Conservation (phyloP, 176 grass and related monocot genomes). For the Elaeis guineensis region DNA sequence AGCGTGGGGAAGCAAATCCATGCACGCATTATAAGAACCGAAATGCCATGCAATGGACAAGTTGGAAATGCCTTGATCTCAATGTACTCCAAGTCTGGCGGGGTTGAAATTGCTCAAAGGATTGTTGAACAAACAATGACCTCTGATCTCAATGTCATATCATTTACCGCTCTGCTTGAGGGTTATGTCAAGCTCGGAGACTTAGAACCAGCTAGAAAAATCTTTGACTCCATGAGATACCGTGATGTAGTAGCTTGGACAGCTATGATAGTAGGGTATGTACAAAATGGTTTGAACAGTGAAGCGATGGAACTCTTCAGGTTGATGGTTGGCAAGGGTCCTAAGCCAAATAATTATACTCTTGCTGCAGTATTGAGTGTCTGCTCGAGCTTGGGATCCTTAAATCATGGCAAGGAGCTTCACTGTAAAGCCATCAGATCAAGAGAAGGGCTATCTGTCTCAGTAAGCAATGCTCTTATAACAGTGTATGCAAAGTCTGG, state of each 20-base stretch:
- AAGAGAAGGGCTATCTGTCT: slow-evolving; percentile 37
- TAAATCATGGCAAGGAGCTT: slow-evolving; percentile 82
- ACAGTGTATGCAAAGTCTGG: slow-evolving; percentile 75
- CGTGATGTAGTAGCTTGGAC: slow-evolving; percentile 87
- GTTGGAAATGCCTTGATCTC: slow-evolving; percentile 71
- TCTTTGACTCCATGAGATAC: slow-evolving; percentile 59
- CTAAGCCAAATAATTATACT: slow-evolving; percentile 73
- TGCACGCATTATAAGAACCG: slow-evolving; percentile 34
- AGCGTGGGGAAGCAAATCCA: slow-evolving; percentile 55
- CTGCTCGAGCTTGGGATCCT: slow-evolving; percentile 51
- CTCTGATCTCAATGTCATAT: slow-evolving; percentile 65
- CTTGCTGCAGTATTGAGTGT: slow-evolving; percentile 65
- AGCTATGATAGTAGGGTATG: slow-evolving; percentile 87
- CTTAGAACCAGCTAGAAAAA: slow-evolving; percentile 50
- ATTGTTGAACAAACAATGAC: slow-evolving; percentile 37
- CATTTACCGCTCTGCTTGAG: slow-evolving; percentile 85
- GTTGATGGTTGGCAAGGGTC: slow-evolving; percentile 55
- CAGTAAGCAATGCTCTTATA: slow-evolving; percentile 62
- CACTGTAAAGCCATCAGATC: slow-evolving; percentile 70
- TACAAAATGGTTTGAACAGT: slow-evolving; percentile 69
- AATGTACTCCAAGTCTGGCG: slow-evolving; percentile 54
- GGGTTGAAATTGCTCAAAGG: slow-evolving; percentile 37
- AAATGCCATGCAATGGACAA: slow-evolving; percentile 20
- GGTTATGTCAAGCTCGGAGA: slow-evolving; percentile 78
- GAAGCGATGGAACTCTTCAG: slow-evolving; percentile 68